phyloP scores from a whole-genome alignment of 345 rosid genomes.

The Acer saccharum region DNA sequence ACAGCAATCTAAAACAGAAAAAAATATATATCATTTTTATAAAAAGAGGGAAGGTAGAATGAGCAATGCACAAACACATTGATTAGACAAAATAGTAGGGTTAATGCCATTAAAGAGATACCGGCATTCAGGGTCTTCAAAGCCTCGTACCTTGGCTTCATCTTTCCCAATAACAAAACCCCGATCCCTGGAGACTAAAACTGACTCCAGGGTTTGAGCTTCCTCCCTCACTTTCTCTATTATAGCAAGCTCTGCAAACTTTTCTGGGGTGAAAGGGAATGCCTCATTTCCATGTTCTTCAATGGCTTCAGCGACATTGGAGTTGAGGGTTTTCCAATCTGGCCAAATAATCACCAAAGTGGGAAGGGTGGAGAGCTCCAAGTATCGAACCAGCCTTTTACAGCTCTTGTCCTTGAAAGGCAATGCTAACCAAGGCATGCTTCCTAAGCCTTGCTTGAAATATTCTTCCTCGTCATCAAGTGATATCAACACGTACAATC shows the following conservation, averaged over 20 bases:
- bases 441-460: constrained; percentile 48
- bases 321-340: constrained; percentile 12
- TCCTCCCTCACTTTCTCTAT: constrained; percentile 49
- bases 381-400: constrained; percentile 54
- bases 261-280: constrained; percentile 71
- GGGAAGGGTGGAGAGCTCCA: constrained; percentile 28
- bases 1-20: constrained; percentile 44
- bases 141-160: constrained; percentile 49
- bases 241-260: constrained; percentile 55
- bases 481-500: constrained; percentile 52
- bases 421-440: constrained; percentile 71
- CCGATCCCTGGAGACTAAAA: constrained; percentile 57
- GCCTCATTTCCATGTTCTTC: constrained; percentile 24
- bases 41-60: neutral
- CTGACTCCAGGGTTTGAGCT: constrained; percentile 61
- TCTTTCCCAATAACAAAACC: constrained; percentile 61
- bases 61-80: neutral
- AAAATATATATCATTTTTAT: neutral
- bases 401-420: constrained; percentile 58
- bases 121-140: neutral
- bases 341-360: constrained; percentile 62
- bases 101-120: neutral
- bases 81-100: neutral
- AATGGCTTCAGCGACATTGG: too few relatives aligned
- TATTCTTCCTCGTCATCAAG: constrained; percentile 58